A percentile compares a stretch with the other conserved stretches of the same genome.
These are phyloP conservation scores for Westerdykella sp. DNA, from an alignment of 2,329 filamentous ascomycete genomes.

Conservation along the genomic window DNA sequence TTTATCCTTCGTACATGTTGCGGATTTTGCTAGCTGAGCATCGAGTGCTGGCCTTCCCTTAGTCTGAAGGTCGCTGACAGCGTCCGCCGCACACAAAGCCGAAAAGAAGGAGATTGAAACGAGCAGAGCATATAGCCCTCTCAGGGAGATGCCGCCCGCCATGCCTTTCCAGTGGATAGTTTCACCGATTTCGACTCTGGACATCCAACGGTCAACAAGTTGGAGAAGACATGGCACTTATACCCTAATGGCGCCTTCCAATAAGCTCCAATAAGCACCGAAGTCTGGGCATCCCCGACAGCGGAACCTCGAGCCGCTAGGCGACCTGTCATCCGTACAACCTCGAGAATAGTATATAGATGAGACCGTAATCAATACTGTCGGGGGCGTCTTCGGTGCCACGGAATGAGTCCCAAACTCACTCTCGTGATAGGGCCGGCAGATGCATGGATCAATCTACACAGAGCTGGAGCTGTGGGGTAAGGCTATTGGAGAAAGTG, in stretches of 20 bases:
- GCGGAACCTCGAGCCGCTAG: slow-evolving; percentile 9
- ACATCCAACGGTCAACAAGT: neutral
- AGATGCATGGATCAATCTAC: slow-evolving; percentile 16
- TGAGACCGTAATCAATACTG: slow-evolving; percentile 17
- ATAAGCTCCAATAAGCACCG: no score
- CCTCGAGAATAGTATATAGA: slow-evolving; percentile 10
- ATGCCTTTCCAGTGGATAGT: slow-evolving; percentile 5
- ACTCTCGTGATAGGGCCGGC: slow-evolving; percentile 13
- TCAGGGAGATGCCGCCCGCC: slow-evolving; percentile 11
- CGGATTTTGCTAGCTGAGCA: slow-evolving; percentile 22
- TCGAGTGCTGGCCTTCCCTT: slow-evolving; percentile 24
- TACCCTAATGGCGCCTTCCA: slow-evolving; percentile 7
- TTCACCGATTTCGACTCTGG: neutral
- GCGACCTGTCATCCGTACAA: slow-evolving; percentile 6
- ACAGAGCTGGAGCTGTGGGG: slow-evolving; percentile 12
- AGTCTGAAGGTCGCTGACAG: slow-evolving; percentile 20
- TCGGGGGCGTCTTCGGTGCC: slow-evolving; percentile 6
- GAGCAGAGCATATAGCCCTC: slow-evolving; percentile 19
- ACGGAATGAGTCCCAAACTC: slow-evolving; percentile 10
- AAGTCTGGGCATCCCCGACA: slow-evolving; percentile 3
- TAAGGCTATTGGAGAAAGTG: slow-evolving; percentile 10
- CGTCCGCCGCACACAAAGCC: slow-evolving; percentile 19
- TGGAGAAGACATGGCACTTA: slow-evolving; percentile 12
- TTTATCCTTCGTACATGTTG: slow-evolving; percentile 28
- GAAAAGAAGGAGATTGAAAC: slow-evolving; percentile 14